Percentiles rank a stretch among this genome's conserved stretches.
Evolutionary conservation across 179 eudicot species (phyloP).

Genomic region (Beta corolliflora): DNA sequence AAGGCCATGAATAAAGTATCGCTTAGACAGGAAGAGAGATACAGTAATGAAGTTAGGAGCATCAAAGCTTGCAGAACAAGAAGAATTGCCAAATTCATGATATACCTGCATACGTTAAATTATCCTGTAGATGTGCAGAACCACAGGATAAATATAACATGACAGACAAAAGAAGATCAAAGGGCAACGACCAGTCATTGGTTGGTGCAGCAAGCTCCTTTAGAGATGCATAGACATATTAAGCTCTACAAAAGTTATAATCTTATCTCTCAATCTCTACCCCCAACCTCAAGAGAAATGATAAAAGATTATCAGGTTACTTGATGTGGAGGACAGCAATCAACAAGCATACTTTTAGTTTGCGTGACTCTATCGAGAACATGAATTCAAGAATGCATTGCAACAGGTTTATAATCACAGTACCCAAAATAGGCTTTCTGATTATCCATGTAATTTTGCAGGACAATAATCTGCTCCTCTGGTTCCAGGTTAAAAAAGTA

Average conservation of each 20-base stretch:
- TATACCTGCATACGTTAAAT: background rate
- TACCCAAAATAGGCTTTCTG: background rate
- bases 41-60: no score
- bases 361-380: background rate
- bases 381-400: background rate
- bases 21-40: no score
- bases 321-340: constrained; percentile 1
- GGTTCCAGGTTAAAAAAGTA: background rate
- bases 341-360: background rate
- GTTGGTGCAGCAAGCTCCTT: background rate
- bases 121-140: background rate
- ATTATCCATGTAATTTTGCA: background rate
- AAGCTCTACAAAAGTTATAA: background rate
- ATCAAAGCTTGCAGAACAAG: background rate
- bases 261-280: no score
- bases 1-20: no score
- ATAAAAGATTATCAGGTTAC: background rate
- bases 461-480: background rate
- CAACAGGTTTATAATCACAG: background rate
- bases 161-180: background rate
- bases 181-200: background rate
- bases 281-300: background rate
- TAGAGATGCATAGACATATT: no score
- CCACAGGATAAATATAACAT: background rate
- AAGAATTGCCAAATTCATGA: background rate